phyloP scores from a whole-genome alignment of 257 asterid genomes.

The Solanum sitiens region DNA sequence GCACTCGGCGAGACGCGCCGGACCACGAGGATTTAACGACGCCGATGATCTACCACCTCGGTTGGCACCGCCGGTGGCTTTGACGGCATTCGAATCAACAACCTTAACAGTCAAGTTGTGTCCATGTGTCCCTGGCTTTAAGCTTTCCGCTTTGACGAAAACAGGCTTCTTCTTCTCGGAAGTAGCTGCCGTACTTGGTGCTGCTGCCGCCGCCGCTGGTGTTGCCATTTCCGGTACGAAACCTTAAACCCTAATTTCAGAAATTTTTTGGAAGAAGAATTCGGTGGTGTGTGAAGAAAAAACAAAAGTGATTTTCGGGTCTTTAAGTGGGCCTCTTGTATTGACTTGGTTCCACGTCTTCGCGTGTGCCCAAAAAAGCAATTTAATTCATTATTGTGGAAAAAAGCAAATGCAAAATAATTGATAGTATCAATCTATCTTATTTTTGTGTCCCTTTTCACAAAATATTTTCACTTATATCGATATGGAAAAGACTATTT shows the following conservation, averaged over 20 bases:
- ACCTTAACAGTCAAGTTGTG: slow-evolving; percentile 34
- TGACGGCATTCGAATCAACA: slow-evolving; percentile 16
- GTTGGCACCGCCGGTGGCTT: neutral
- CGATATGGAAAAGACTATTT: neutral
- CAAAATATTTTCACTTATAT: neutral
- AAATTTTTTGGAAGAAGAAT: neutral
- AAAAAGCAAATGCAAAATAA: neutral
- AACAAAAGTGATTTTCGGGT: neutral
- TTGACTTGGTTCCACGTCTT: neutral
- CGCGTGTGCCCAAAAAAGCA: neutral
- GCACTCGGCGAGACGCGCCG: slow-evolving; percentile 25
- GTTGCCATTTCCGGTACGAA: slow-evolving; percentile 11
- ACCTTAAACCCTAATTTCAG: slow-evolving; percentile 12
- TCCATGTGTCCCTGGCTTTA: slow-evolving; percentile 35
- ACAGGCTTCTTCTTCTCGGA: slow-evolving; percentile 28
- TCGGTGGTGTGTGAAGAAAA: neutral
- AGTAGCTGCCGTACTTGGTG: neutral
- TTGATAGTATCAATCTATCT: neutral
- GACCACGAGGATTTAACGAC: slow-evolving; percentile 13
- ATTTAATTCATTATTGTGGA: neutral
- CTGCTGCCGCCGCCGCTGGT: slow-evolving; percentile 8
- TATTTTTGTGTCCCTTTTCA: neutral
- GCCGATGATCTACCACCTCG: slow-evolving; percentile 9
- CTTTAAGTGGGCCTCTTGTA: neutral
- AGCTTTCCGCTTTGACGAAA: slow-evolving; percentile 24